Evolutionary conservation across 768 basidiomycete species (phyloP), one percentile per base, ranked within the genome.

Genomic region (Filobasidium wieringae): DNA sequence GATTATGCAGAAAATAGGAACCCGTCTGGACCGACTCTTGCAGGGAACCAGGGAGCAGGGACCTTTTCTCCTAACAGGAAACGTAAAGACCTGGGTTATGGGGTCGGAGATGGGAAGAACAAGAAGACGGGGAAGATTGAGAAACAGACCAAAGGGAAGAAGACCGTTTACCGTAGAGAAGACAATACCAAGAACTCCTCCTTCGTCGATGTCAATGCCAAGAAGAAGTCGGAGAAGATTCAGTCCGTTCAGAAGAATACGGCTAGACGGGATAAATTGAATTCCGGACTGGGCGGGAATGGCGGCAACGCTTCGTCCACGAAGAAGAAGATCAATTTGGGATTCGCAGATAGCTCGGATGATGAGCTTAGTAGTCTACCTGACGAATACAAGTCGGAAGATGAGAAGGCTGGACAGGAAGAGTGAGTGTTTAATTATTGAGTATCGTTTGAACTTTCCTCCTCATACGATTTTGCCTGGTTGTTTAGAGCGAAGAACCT

Each of bases 281-380:
- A 24, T 47, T 47, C 43, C 15, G 43, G 43, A 12, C 5, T 47
- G 43, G 43, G 43, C 14, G 29, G 14, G 22, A 47, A 4, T 22
- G 22, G 29, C 15, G 29, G 22, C 17, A 22, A 14, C 17, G 17
- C 24, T 12, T 24, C 22, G 24, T 19, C 17, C 7, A 12, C 43
- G 4, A n/a, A n/a, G n/a, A n/a, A n/a, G n/a, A n/a, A n/a, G n/a
- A n/a, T n/a, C n/a, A n/a, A n/a, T n/a, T n/a, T n/a, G n/a, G 43
- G 19, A 2, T 47, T 47, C 36, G 56, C 27, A 11, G 36, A 39
- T 30, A 26, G 40, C 32, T 47, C 49, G n/a, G 56, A 57, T n/a
- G 57, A 58, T 17, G 52, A 53, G 26, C 51, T 60, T 36, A 60
- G 59, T 27, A 60, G 59, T 24, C 39, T 60, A 22, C 59, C 59